Base-by-base conservation (phyloP, 169 alveolate species). In the Eimeria zaria region DNA sequence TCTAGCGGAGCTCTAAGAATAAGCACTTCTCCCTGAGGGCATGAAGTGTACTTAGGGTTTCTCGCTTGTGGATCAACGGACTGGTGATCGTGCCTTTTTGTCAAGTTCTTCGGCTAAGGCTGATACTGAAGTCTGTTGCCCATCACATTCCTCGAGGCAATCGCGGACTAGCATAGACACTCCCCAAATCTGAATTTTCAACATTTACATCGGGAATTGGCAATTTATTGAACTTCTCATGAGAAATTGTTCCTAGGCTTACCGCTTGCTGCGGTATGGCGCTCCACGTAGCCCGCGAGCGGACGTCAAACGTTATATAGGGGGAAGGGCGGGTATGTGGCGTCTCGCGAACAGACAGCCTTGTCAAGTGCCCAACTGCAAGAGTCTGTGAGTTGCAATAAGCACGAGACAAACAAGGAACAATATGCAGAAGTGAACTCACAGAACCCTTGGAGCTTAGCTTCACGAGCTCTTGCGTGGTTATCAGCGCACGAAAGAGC, bases 191-290 rank as follows among this genome's bases (percentile, higher is more conserved):
- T 83, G 76, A 11, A 8, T 53, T 41, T 8, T 2, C 27, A 2
- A 20, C 33, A 11, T 48, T 27, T 46, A 22, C 87, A 27, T n/a
- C 64, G 8, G 11, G 62, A 60, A 11, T 0, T 24, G 64, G 9
- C 44, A 24, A 39, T 27, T 46, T 30, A 16, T 46, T 24, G 39
- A 60, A 76, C 39, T 33, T 30, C 20, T 16, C 14, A 78, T 27
- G 7, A 6, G 46, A 9, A 44, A 14, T 8, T 48, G 46, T 27
- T 27, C 64, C 87, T 33, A 20, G 39, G 51, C 91, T 8, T 39
- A 83, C 91, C 33, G 91, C 91, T 36, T 83, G 91, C 53, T 83
- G 91, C 69, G 91, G 91, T 53, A 83, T 83, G n/a, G 91, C 91
- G 5, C 53, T 55, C 91, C 91, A 83, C 14, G 51, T 30, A 36